Evolutionary conservation across 2,329 filamentous ascomycete species (phyloP), one percentile per base, ranked within the genome.

Genomic region (Claviceps maximensis): DNA sequence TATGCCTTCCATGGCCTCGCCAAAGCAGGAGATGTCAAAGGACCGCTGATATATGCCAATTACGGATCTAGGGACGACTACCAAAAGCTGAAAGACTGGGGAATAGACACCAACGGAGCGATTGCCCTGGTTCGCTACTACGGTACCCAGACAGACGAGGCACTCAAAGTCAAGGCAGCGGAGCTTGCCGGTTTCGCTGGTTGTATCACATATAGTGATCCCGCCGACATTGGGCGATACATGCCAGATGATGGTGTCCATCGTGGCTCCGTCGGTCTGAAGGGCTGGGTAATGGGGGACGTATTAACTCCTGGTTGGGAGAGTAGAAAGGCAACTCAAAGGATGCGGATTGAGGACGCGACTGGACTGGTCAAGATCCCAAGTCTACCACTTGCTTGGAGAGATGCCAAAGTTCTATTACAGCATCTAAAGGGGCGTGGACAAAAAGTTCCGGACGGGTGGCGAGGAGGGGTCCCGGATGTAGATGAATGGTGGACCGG

Each of bases 201-300:
- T 15, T 94, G 89, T 61, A 79, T 98, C 53, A 87, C 95, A 54
- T 98, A 96, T 71, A 95, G 85, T 50, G 93, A 97, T 64, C 91
- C 91, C 0, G 76, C 78, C 1, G 86, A 96, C 50, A 74, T 86
- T 25, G 90, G 89, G 38, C 80, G 82, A 25, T 94, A 77, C 67
- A 85, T 91, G 79, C 88, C 90, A 0, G 76, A 78, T 1, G 88
- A 93, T 62, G 86, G 83, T 47, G 86, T 96, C 2, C 88, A 93
- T 65, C 78, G 91, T 62, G 90, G 86, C 4, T 79, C 82, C 4
- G 93, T 96, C 27, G 85, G 84, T 56, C 70, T 95, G 60, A 86
- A 80, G 71, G 90, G 82, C 62, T 89, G 84, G 81, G 80, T 95
- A 4, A 70, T 94, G 0, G 93, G 93, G 40, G 93, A 98, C 67